Conservation (phyloP, 169 alveolate species). For the Eimeria tenella region DNA sequence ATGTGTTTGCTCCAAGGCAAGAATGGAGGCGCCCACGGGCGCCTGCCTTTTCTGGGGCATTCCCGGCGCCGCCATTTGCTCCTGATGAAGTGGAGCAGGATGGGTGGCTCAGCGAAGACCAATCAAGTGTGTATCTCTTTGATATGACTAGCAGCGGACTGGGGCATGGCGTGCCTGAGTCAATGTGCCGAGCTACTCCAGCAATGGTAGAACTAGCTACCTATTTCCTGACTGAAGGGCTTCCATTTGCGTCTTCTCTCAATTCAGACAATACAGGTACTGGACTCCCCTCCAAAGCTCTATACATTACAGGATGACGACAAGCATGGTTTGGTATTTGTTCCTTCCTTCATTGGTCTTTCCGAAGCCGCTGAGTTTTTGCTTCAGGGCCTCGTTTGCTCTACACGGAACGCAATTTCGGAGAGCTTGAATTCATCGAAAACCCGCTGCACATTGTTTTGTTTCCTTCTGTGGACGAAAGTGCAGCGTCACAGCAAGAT, state of each 20-base stretch:
- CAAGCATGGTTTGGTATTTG: not conserved
- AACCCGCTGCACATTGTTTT: slow-evolving; percentile 66
- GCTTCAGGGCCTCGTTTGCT: slow-evolving; percentile 74
- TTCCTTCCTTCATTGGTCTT: not conserved
- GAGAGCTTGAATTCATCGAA: slow-evolving; percentile 65
- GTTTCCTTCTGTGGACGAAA: slow-evolving; percentile 5
- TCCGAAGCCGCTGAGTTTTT: not conserved
- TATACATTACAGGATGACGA: not conserved
- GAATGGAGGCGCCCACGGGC: slow-evolving; percentile 72
- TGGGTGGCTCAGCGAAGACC: slow-evolving; percentile 22
- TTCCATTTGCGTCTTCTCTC: slow-evolving; percentile 61
- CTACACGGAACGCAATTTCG: slow-evolving; percentile 76
- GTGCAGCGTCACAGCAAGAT: slow-evolving; percentile 2
- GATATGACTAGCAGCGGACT: slow-evolving; percentile 70
- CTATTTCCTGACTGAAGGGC: slow-evolving; percentile 62
- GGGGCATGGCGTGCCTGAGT: slow-evolving; percentile 71
- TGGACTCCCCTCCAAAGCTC: not conserved
- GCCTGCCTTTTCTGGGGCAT: slow-evolving; percentile 56
- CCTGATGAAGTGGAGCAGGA: slow-evolving; percentile 11
- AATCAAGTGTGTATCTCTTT: slow-evolving; percentile 34
- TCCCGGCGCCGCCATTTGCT: slow-evolving; percentile 65
- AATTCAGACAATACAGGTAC: slow-evolving; percentile 68
- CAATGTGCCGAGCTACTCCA: slow-evolving; percentile 65
- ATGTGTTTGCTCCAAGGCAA: slow-evolving; percentile 67
- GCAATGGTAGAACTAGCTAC: slow-evolving; percentile 67